Conservation (phyloP, 352 stramenopile species). For the Thraustochytrium sp. region DNA sequence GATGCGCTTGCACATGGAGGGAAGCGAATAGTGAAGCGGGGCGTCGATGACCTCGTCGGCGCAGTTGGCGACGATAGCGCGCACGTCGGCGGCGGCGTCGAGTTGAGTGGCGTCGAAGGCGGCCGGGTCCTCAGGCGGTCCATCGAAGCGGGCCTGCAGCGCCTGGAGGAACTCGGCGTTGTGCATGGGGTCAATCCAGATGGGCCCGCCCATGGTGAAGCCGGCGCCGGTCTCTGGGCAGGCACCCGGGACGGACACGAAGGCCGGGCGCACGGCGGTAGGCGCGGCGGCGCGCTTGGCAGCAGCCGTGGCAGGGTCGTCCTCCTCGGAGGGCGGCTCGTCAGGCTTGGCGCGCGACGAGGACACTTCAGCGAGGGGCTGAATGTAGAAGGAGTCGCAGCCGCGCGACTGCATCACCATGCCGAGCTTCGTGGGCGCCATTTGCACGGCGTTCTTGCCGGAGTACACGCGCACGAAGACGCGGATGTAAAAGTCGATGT, state of each 20-base stretch:
- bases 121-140: background rate
- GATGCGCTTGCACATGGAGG: slow-evolving; percentile 81
- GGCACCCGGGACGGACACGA: slow-evolving; percentile 19
- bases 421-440: slow-evolving; percentile 64
- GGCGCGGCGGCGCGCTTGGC: too few relatives aligned
- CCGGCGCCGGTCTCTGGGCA: slow-evolving; percentile 61
- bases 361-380: slow-evolving; percentile 63
- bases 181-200: slow-evolving; percentile 94
- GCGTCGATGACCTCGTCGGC: slow-evolving; percentile 89
- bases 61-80: slow-evolving; percentile 83
- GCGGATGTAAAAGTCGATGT: slow-evolving; percentile 99
- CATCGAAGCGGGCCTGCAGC: slow-evolving; percentile 52
- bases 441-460: slow-evolving; percentile 87
- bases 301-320: background rate
- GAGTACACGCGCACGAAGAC: slow-evolving; percentile 98
- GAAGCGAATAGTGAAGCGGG: slow-evolving; percentile 93
- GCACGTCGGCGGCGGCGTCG: slow-evolving; percentile 54
- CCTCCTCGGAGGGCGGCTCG: too few relatives aligned
- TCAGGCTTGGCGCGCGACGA: background rate
- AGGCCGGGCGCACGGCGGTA: background rate
- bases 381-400: slow-evolving; percentile 95
- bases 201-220: slow-evolving; percentile 85
- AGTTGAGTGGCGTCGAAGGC: slow-evolving; percentile 12
- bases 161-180: slow-evolving; percentile 72
- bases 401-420: slow-evolving; percentile 82